phyloP scores from a whole-genome alignment of 495 filamentous ascomycete species.

The Talaromyces borbonicus region DNA sequence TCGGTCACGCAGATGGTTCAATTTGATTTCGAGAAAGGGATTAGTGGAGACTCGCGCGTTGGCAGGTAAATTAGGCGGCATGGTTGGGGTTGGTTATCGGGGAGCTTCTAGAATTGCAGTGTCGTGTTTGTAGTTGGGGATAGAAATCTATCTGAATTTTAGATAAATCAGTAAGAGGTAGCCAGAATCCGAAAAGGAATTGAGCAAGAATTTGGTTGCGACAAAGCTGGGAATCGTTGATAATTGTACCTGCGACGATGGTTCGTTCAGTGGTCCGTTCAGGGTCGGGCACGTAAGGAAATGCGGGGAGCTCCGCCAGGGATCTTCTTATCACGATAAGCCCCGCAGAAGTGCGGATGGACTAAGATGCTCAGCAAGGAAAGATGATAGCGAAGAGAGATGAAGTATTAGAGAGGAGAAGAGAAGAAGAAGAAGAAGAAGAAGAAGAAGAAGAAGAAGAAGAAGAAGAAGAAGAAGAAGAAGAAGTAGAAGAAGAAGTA shows the following conservation, averaged over 20 bases:
- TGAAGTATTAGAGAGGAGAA: slow-evolving; percentile 15
- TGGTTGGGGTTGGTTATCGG: neutral
- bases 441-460: too few species aligned
- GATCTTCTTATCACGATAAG: slow-evolving; percentile 4
- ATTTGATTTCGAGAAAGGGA: slow-evolving; percentile 8
- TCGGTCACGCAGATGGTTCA: slow-evolving; percentile 18
- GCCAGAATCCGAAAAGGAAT: too few species aligned
- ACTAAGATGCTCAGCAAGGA: neutral
- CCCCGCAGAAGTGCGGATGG: neutral
- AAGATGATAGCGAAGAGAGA: neutral
- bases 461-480: too few species aligned
- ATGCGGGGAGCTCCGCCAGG: slow-evolving; percentile 5
- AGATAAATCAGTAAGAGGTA: too few species aligned
- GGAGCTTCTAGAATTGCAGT: too few species aligned
- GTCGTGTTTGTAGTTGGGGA: too few species aligned
- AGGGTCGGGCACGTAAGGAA: neutral
- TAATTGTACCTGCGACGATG: too few species aligned
- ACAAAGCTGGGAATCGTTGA: too few species aligned
- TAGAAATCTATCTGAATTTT: too few species aligned
- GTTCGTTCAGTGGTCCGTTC: too few species aligned
- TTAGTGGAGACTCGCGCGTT: slow-evolving; percentile 11
- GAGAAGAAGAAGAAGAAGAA: neutral
- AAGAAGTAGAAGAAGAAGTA: neutral
- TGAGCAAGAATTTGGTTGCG: too few species aligned
- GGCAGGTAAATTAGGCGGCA: slow-evolving; percentile 5